Evolutionary conservation across 306 rosid genomes (phyloP).

Genomic region (Parietaria judaica): DNA sequence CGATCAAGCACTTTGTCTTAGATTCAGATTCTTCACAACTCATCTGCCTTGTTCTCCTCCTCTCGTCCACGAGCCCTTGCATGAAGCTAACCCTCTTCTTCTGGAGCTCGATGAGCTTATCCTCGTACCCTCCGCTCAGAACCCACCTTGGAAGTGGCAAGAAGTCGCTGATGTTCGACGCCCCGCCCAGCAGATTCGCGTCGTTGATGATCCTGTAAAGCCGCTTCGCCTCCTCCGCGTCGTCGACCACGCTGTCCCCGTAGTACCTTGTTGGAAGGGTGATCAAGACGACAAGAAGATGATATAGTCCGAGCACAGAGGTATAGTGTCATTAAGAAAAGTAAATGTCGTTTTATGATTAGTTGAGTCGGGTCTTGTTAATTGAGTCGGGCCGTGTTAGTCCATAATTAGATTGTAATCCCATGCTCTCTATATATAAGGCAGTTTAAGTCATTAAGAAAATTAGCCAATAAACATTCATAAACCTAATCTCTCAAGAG

Average conservation of each 20-base stretch:
- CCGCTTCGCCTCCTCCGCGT: slow-evolving; percentile 11
- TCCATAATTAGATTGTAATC: too few relatives aligned
- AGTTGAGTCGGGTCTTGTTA: too few relatives aligned
- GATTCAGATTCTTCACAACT: too few relatives aligned
- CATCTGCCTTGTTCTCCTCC: neutral
- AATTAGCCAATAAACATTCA: too few relatives aligned
- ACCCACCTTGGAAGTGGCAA: slow-evolving; percentile 17
- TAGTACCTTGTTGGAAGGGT: slow-evolving; percentile 6
- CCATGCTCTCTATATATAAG: too few relatives aligned
- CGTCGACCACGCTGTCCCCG: slow-evolving; percentile 8
- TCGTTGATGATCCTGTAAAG: slow-evolving; percentile 13
- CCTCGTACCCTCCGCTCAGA: slow-evolving; percentile 19
- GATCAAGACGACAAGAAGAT: too few relatives aligned
- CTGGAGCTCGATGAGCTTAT: slow-evolving; percentile 12
- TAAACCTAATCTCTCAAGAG: too few relatives aligned
- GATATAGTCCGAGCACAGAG: too few relatives aligned
- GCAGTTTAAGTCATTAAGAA: too few relatives aligned
- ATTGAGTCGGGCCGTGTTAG: too few relatives aligned
- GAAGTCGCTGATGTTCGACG: slow-evolving; percentile 17
- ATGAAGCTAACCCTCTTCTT: slow-evolving; percentile 23
- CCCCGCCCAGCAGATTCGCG: neutral
- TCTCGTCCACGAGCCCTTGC: slow-evolving; percentile 23
- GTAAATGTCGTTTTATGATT: too few relatives aligned
- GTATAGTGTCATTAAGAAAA: too few relatives aligned
- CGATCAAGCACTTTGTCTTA: slow-evolving; percentile 19